Base-by-base conservation (phyloP, 768 basidiomycete species). In the Daedaleopsis sinensis region DNA sequence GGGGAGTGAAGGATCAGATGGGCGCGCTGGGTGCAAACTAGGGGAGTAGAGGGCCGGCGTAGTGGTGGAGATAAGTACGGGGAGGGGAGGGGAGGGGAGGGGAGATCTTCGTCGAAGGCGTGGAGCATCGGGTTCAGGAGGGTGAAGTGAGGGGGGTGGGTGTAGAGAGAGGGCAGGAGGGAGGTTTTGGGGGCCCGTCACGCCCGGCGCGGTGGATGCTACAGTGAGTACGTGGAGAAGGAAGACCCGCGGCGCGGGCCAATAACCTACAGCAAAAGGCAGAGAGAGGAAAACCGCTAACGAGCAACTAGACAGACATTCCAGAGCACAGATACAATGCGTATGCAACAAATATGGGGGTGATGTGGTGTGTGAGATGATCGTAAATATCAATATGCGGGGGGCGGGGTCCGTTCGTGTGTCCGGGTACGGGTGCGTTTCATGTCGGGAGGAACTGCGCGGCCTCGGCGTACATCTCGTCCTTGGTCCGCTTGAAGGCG, bases 401-500 rank as follows among this genome's bases (percentile, higher is more conserved):
- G 23, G 57, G 23, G 32, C 5, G 16, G 5, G 37, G 16, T 27
- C 19, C 19, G 27, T 32, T 32, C 27, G 27, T 32, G 1, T 38
- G 38, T 19, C 21, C 24, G 8, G 16, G 38, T 19, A 7, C 24
- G 8, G 16, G 2, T 6, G 19, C 24, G 46, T 46, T 39, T 82
- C 72, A 83, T 70, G 87, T 89, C 13, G 87, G 86, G 32, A 89
- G 77, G 72, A 89, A 89, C 49, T 77, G 75, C 55, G 85, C 86
- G 86, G 92, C 92, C 80, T 94, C 85, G 10, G 79, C 80, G 64
- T 81, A 74, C 88, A 91, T 89, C 71, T 90, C 76, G 43, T 79
- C 81, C 24, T 76, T 71, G 13, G 85, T 81, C 54, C 80, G 77
- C 84, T 93, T 92, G 84, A 96, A 98, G 5, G 86, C 85, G 59